These are phyloP conservation scores for Prunus kanzakura DNA, from an alignment of 306 rosid genomes.

Conservation along the genomic window DNA sequence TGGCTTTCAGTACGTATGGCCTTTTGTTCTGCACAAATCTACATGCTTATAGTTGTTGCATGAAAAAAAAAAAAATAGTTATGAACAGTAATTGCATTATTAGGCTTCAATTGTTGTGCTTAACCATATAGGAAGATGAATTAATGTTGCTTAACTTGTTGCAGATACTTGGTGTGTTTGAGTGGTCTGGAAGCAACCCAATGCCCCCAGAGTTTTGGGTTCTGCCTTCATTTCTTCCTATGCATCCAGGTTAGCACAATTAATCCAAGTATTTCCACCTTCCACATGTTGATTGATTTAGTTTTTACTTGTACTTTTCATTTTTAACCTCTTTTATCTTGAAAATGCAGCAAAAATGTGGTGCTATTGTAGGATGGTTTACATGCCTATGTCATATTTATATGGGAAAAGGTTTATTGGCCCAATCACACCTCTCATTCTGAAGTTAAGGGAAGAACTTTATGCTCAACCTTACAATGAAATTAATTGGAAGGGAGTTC, in stretches of 20 bases:
- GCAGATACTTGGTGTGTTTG: no score
- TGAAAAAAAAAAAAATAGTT: no score
- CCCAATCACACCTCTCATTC: slow-evolving; percentile 66
- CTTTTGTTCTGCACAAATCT: no score
- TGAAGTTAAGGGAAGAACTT: slow-evolving; percentile 51
- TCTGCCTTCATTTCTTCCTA: no score
- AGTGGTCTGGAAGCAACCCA: no score
- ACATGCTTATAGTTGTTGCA: no score
- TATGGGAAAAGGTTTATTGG: slow-evolving; percentile 67
- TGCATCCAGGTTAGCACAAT: not conserved
- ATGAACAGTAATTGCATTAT: no score
- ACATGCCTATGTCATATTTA: slow-evolving; percentile 76
- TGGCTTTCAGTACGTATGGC: slow-evolving; percentile 64
- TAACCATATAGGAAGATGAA: no score
- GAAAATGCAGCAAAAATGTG: slow-evolving; percentile 62
- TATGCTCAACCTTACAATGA: slow-evolving; percentile 38
- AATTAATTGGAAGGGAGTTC: slow-evolving; percentile 51
- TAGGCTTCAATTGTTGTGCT: no score
- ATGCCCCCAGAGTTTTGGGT: no score
- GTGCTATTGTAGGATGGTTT: slow-evolving; percentile 64
- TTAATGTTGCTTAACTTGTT: no score
- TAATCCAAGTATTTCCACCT: no score
- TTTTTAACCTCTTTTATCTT: not conserved
- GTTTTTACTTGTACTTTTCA: not conserved
- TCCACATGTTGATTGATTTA: not conserved